Percentiles rank a stretch among this genome's conserved stretches.
Evolutionary conservation across 1,284 basidiomycete genomes (phyloP).

Genomic region (Gomphus sp.): DNA sequence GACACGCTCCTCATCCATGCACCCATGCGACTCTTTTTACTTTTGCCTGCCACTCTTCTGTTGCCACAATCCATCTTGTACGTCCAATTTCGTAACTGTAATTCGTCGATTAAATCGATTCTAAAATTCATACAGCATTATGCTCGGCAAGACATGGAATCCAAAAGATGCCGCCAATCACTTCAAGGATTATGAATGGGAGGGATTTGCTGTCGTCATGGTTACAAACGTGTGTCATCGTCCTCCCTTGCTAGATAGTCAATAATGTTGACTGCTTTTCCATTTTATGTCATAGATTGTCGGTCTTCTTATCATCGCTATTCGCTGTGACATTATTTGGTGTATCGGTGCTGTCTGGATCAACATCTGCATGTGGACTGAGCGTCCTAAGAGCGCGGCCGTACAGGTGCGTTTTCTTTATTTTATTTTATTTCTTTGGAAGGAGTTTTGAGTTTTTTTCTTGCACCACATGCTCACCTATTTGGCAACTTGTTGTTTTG

Average conservation of each 20-base stretch:
- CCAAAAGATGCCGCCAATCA: conserved; percentile 21
- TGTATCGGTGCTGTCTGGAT: conserved; percentile 64
- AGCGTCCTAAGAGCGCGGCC: conserved; percentile 47
- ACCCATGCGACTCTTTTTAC: conserved; percentile 61
- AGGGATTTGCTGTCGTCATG: conserved; percentile 52
- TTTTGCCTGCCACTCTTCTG: conserved; percentile 40
- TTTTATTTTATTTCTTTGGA: neutral
- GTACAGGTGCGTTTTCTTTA: conserved; percentile 46
- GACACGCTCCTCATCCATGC: conserved; percentile 66
- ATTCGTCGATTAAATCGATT: neutral
- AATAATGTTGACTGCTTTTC: neutral
- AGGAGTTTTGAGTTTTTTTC: no score
- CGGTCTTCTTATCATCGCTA: conserved; percentile 38
- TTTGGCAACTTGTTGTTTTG: neutral
- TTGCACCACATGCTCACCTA: neutral
- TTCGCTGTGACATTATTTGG: conserved; percentile 59
- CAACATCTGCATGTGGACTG: conserved; percentile 52
- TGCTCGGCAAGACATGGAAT: conserved; percentile 38
- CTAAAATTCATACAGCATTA: conserved; percentile 32
- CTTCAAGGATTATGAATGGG: conserved; percentile 45
- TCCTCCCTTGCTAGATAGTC: neutral
- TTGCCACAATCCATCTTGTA: conserved; percentile 44
- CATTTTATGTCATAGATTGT: neutral
- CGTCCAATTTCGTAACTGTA: conserved; percentile 18
- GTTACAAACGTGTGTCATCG: conserved; percentile 40